A percentile compares a stretch with the other conserved stretches of the same genome.
phyloP scores from a whole-genome alignment of 1,139 yeast genomes.

The Nakaseomyces sp. region DNA sequence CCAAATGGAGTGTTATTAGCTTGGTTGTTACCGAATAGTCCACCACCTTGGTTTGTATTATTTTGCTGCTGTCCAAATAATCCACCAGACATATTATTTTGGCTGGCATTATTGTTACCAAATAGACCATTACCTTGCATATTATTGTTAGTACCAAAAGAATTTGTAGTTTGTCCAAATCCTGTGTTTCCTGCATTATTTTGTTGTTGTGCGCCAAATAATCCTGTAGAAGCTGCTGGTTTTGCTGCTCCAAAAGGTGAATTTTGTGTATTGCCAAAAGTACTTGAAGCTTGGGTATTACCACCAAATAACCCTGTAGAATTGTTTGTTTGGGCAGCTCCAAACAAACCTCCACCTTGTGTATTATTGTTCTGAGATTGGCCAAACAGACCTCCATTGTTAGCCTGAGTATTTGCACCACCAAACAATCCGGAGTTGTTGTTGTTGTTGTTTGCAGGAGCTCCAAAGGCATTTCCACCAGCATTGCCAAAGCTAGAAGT shows the following conservation, averaged over 20 bases:
- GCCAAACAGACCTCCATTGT: conserved; percentile 26
- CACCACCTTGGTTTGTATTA: neutral
- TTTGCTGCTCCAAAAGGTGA: conserved; percentile 11
- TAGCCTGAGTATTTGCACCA: conserved; percentile 12
- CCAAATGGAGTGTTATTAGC: conserved; percentile 10
- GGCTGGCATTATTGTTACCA: conserved; percentile 16
- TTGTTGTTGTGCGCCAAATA: conserved; percentile 8
- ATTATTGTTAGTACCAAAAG: conserved; percentile 12
- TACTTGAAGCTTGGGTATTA: neutral
- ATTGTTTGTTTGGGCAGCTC: conserved; percentile 9
- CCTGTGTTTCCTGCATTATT: conserved; percentile 9
- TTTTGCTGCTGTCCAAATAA: conserved; percentile 26
- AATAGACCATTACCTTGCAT: conserved; percentile 27
- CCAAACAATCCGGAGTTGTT: conserved; percentile 15
- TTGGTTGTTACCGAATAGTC: conserved; percentile 3
- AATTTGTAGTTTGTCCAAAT: conserved; percentile 13
- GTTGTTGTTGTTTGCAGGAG: conserved; percentile 14
- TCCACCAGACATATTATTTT: conserved; percentile 20
- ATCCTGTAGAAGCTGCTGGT: conserved; percentile 7
- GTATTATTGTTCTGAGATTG: conserved; percentile 13
- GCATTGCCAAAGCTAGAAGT: conserved; percentile 18
- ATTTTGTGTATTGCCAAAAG: conserved; percentile 12
- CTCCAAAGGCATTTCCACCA: conserved; percentile 4
- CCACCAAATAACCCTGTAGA: conserved; percentile 29
- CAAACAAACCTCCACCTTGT: conserved; percentile 22